Percentiles rank a stretch among this genome's conserved stretches.
These are phyloP conservation scores for Vanderwaltozyma verrucispora DNA, from an alignment of 805 yeast genomes.

Conservation along the genomic window DNA sequence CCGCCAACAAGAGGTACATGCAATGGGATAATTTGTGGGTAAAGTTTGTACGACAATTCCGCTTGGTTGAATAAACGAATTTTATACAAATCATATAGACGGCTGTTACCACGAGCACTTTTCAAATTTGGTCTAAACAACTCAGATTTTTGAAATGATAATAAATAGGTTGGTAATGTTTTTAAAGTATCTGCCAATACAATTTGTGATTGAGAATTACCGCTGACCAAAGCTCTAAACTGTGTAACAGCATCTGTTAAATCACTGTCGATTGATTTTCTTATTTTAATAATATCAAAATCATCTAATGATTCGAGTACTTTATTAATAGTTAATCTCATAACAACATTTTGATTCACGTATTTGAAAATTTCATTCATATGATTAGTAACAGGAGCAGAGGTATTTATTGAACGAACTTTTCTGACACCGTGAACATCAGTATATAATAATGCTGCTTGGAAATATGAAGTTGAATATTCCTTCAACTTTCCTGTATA, in stretches of 20 bases:
- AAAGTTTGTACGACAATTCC: slow-evolving; percentile 51
- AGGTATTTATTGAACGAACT: slow-evolving; percentile 76
- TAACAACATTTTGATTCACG: slow-evolving; percentile 63
- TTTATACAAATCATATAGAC: slow-evolving; percentile 40
- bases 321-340: slow-evolving; percentile 45
- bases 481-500: slow-evolving; percentile 63
- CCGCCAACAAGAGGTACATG: slow-evolving; percentile 47
- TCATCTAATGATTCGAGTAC: slow-evolving; percentile 31
- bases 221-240: slow-evolving; percentile 41
- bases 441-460: slow-evolving; percentile 81
- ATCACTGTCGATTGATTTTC: slow-evolving; percentile 43
- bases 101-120: slow-evolving; percentile 46
- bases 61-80: slow-evolving; percentile 41
- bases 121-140: slow-evolving; percentile 38
- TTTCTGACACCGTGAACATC: slow-evolving; percentile 65
- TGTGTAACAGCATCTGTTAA: slow-evolving; percentile 47
- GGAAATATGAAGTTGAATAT: slow-evolving; percentile 76
- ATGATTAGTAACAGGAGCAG: slow-evolving; percentile 71
- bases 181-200: slow-evolving; percentile 74
- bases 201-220: slow-evolving; percentile 38
- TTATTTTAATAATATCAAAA: slow-evolving; percentile 38
- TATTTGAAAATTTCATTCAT: slow-evolving; percentile 65
- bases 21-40: slow-evolving; percentile 70
- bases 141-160: slow-evolving; percentile 59
- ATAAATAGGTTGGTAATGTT: slow-evolving; percentile 54